These are phyloP conservation scores for Nicotiana tomentosiformis DNA, from an alignment of 257 asterid genomes.

Conservation along the genomic window DNA sequence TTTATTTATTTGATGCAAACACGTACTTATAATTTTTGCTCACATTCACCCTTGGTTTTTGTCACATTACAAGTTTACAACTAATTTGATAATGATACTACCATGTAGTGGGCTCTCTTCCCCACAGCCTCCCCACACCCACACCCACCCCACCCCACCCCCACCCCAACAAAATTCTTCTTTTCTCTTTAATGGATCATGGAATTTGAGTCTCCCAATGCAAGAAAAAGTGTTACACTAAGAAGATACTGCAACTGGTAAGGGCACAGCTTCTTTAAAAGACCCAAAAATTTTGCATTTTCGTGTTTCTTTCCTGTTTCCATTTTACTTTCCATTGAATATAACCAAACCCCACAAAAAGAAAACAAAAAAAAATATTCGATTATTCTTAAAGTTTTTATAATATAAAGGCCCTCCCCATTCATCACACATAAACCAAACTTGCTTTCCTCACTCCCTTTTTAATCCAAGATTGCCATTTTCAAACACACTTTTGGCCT, in stretches of 20 bases:
- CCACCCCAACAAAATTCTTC: background rate
- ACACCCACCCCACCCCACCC: background rate
- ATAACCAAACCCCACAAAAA: background rate
- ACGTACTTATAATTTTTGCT: too few species aligned
- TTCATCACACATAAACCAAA: background rate
- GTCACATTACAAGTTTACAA: slow-evolving; percentile 23
- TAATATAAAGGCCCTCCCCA: background rate
- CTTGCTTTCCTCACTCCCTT: background rate
- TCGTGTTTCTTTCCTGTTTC: slow-evolving; percentile 16
- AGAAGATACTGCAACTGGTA: slow-evolving; percentile 12
- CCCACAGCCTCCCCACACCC: background rate
- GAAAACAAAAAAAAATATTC: background rate
- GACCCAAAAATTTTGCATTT: slow-evolving; percentile 17
- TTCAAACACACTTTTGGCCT: background rate
- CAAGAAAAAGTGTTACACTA: slow-evolving; percentile 18
- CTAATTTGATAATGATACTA: slow-evolving; percentile 47
- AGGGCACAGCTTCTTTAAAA: slow-evolving; percentile 23
- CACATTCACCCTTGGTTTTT: background rate
- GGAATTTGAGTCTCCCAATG: slow-evolving; percentile 68
- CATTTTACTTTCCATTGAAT: slow-evolving; percentile 7
- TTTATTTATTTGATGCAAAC: too few species aligned
- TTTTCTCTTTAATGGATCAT: slow-evolving; percentile 27
- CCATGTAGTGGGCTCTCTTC: slow-evolving; percentile 22
- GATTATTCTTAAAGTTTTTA: background rate
- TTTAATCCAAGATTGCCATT: background rate